Percentiles rank a stretch among this genome's conserved stretches.
Conservation (phyloP, 352 stramenopile genomes). For the Elongisporangium undulatum region DNA sequence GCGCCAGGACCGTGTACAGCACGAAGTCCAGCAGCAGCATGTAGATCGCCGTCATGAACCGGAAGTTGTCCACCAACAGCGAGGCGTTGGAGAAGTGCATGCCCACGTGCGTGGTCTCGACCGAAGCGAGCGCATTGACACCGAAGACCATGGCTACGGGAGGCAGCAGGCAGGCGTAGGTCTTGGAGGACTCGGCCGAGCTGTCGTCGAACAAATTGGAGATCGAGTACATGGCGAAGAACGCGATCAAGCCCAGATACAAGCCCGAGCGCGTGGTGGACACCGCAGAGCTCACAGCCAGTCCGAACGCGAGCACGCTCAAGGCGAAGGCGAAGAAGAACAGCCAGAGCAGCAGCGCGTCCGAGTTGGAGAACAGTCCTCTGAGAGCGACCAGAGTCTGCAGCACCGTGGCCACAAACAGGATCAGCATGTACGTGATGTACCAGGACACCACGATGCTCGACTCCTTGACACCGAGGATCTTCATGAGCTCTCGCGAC, state of each 20-base stretch:
- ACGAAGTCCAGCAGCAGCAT: conserved; percentile 90
- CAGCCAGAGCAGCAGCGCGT: conserved; percentile 30
- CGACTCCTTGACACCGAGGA: conserved; percentile 83
- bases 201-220: conserved; percentile 70
- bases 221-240: conserved; percentile 80
- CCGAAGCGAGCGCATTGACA: conserved; percentile 49
- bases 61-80: conserved; percentile 40
- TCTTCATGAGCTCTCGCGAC: conserved; percentile 89
- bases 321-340: conserved; percentile 80
- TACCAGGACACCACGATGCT: conserved; percentile 58
- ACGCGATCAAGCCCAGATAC: conserved; percentile 68
- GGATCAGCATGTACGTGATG: conserved; percentile 70
- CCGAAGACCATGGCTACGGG: conserved; percentile 74
- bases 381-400: conserved; percentile 28
- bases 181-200: conserved; percentile 22
- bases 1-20: conserved; percentile 79
- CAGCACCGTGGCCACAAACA: conserved; percentile 39
- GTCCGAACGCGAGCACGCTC: conserved; percentile 71
- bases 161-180: conserved; percentile 43
- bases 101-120: conserved; percentile 49
- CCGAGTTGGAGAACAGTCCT: conserved; percentile 49
- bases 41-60: conserved; percentile 51
- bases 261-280: conserved; percentile 46
- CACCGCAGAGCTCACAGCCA: conserved; percentile 71
- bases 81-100: conserved; percentile 29